Evolutionary conservation across 495 filamentous ascomycete genomes (phyloP).

Genomic region (Aspergillus wentii): DNA sequence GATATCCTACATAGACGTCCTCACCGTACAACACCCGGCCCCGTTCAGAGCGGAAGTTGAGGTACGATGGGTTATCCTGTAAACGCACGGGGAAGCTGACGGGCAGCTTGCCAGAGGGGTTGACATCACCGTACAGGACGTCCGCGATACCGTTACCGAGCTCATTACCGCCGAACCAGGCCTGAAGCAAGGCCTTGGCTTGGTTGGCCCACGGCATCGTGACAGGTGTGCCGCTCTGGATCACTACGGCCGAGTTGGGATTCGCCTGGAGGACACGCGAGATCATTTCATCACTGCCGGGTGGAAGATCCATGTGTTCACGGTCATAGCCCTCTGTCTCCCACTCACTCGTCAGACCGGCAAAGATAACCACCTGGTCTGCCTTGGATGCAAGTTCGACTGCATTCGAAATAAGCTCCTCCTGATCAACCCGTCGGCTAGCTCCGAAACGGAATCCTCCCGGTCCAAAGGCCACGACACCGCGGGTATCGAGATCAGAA

Average conservation of each 20-base stretch:
- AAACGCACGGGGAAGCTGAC: conserved; percentile 62
- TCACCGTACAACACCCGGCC: conserved; percentile 73
- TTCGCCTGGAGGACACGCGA: conserved; percentile 65
- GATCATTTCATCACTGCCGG: conserved; percentile 71
- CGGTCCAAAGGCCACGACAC: conserved; percentile 50
- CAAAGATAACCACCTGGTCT: conserved; percentile 74
- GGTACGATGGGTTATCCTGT: conserved; percentile 69
- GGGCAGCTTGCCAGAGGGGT: conserved; percentile 52
- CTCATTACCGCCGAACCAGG: conserved; percentile 68
- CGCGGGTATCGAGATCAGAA: conserved; percentile 50
- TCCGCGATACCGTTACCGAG: conserved; percentile 60
- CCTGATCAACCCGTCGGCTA: conserved; percentile 58
- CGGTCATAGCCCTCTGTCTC: conserved; percentile 85
- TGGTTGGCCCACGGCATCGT: conserved; percentile 76
- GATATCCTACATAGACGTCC: conserved; percentile 77
- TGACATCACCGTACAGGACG: conserved; percentile 50
- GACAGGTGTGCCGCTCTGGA: conserved; percentile 80
- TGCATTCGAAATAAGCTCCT: conserved; percentile 62
- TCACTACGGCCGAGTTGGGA: conserved; percentile 70
- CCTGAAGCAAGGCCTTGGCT: conserved; percentile 66
- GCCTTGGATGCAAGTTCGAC: conserved; percentile 55
- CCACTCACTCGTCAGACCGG: conserved; percentile 81
- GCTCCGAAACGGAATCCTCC: conserved; percentile 79
- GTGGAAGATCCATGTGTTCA: conserved; percentile 77
- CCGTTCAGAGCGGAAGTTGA: conserved; percentile 78